phyloP scores from a whole-genome alignment of 345 rosid genomes.

The Eucalyptus cladocalyx region DNA sequence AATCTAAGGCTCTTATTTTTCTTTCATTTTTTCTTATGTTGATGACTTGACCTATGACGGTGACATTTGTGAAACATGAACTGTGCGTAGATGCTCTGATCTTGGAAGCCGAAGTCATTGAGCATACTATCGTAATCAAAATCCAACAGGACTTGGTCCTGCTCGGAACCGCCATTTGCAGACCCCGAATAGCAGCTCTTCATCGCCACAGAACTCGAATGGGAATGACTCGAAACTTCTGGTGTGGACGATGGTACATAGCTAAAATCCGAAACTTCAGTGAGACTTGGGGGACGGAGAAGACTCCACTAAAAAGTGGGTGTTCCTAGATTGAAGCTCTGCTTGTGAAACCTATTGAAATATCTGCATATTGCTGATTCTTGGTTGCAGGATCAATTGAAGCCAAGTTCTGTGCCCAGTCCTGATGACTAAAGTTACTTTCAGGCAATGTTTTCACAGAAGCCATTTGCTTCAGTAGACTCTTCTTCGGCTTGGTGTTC shows the following conservation, averaged over 20 bases:
- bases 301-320: background rate
- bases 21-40: background rate
- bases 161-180: background rate
- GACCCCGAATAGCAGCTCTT: background rate
- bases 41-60: background rate
- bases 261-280: background rate
- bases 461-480: too few species aligned
- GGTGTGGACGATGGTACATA: background rate
- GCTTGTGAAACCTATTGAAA: background rate
- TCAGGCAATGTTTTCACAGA: background rate
- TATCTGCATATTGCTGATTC: background rate
- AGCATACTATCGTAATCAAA: background rate
- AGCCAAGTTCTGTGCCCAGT: background rate
- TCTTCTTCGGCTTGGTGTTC: conserved; percentile 2
- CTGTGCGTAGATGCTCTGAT: background rate
- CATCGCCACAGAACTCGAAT: background rate
- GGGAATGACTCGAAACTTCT: background rate
- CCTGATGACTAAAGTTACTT: background rate
- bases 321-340: background rate
- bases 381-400: background rate
- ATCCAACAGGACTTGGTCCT: background rate
- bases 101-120: background rate
- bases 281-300: background rate
- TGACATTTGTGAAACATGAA: background rate
- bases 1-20: background rate